Conservation (phyloP, 2,329 filamentous ascomycete genomes). For the Phialophora macrospora region DNA sequence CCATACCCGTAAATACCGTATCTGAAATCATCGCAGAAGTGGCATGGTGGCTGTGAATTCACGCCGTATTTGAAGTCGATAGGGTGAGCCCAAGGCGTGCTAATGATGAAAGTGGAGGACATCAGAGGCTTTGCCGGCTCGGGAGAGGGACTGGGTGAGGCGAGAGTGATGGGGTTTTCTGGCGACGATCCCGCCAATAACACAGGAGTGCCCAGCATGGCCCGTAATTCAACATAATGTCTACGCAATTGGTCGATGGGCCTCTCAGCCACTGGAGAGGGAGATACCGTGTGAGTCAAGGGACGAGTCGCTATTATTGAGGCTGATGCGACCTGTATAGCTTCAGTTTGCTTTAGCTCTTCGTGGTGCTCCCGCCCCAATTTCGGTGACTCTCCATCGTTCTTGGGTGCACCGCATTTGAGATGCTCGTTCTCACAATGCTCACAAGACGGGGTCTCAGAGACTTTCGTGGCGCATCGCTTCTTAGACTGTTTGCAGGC, state of each 20-base stretch:
- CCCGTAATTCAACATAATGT: not conserved
- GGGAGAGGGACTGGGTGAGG: conserved; percentile 23
- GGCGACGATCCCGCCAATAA: conserved; percentile 9
- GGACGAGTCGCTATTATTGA: not conserved
- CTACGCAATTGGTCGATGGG: not conserved
- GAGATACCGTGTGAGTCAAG: not conserved
- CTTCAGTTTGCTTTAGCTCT: not conserved
- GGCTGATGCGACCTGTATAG: not conserved
- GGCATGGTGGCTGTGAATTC: conserved; percentile 21
- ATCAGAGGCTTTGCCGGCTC: conserved; percentile 1
- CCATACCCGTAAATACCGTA: conserved; percentile 37
- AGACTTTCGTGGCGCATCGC: conserved; percentile 11
- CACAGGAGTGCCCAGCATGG: not conserved
- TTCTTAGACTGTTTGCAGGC: conserved; percentile 10
- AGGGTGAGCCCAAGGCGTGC: conserved; percentile 38
- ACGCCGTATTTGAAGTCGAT: conserved; percentile 36
- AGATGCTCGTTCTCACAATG: conserved; percentile 3
- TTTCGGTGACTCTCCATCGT: not conserved
- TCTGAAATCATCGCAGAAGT: conserved; percentile 38
- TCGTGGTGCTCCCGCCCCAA: not conserved
- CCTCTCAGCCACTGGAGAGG: not conserved
- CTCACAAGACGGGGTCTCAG: conserved; percentile 1
- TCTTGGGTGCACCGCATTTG: not conserved
- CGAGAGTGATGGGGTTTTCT: conserved; percentile 22
- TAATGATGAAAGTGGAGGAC: conserved; percentile 20